Base-by-base conservation (phyloP, 345 rosid genomes). In the Sonneratia alba region DNA sequence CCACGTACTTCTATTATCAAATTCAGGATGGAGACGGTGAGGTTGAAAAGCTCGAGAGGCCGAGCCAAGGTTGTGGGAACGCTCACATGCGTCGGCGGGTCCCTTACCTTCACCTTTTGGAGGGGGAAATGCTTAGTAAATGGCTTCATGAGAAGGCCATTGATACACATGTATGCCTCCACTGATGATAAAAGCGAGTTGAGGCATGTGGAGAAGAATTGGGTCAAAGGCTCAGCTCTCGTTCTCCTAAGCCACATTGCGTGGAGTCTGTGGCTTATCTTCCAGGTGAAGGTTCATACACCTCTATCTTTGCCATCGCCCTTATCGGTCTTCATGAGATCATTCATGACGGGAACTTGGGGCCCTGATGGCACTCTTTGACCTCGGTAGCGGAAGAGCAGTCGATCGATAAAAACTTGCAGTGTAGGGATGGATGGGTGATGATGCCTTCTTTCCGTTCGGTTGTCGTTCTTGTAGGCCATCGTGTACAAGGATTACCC, bases 101-200 rank as follows among this genome's bases (percentile, higher is more conserved):
- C 87, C 24, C 81, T 87, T 43, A 45, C 75, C 14, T 85, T 85
- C 68, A 83, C 83, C 61, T 80, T 85, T 66, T 85, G 91, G 84
- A 87, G 78, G 74, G 85, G 79, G 62, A 81, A 79, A n/a, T 79
- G 67, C 47, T 61, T 81, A 15, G 71, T 69, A 40, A 76, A 76
- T 72, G 71, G 84, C 79, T 63, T 77, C 66, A 73, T 53, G 64
- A 34, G 77, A 14, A 74, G 69, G 69, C 87, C 87, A 3, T 72
- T 85, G 61, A 53, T 87, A 63, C 77, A 72, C 77, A 67, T 80
- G 16, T 68, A 79, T 5, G 45, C 56, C 59, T 57, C 70, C 69
- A 11, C 72, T 13, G 51, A 27, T 27, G 32, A 1, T 27, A 27
- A 27, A 27, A 1, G 32, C 1, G 32, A 67, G 22, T 14, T 4